Percentiles rank a stretch among this genome's conserved stretches.
Evolutionary conservation across 1,139 yeast species (phyloP).

Genomic region (Taphrina wiesneri): DNA sequence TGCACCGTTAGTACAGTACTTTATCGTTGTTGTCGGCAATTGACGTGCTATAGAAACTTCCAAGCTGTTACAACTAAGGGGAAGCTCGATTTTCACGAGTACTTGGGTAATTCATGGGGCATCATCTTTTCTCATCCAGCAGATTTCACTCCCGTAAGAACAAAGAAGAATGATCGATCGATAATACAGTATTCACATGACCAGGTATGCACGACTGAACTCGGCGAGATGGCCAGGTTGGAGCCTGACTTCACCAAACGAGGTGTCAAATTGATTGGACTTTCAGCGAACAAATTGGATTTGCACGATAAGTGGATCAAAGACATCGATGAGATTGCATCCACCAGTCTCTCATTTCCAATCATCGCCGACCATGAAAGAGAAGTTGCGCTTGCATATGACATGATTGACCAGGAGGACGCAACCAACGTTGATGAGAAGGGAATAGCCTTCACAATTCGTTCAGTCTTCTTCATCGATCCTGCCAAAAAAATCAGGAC

Average conservation of each 20-base stretch:
- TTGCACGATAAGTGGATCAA: constrained; percentile 79
- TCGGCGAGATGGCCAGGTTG: constrained; percentile 84
- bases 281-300: constrained; percentile 76
- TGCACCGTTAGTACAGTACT: constrained; percentile 8
- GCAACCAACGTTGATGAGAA: constrained; percentile 72
- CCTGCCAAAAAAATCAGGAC: constrained; percentile 82
- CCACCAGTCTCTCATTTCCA: constrained; percentile 72
- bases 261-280: constrained; percentile 79
- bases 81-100: constrained; percentile 75
- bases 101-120: constrained; percentile 77
- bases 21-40: background rate
- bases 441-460: constrained; percentile 68
- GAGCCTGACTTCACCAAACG: constrained; percentile 80
- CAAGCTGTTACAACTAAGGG: constrained; percentile 76
- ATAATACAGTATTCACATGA: background rate
- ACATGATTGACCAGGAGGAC: constrained; percentile 89
- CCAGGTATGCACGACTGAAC: constrained; percentile 77
- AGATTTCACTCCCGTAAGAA: constrained; percentile 79
- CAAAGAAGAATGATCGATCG: too few relatives aligned
- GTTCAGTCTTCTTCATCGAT: constrained; percentile 86
- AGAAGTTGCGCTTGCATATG: constrained; percentile 78
- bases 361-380: constrained; percentile 81
- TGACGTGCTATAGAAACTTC: constrained; percentile 53
- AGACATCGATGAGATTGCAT: constrained; percentile 77
- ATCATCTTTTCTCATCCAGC: constrained; percentile 90